These are phyloP conservation scores for Stachybotrys echinatus DNA, from an alignment of 2,329 filamentous ascomycete species.

Conservation along the genomic window DNA sequence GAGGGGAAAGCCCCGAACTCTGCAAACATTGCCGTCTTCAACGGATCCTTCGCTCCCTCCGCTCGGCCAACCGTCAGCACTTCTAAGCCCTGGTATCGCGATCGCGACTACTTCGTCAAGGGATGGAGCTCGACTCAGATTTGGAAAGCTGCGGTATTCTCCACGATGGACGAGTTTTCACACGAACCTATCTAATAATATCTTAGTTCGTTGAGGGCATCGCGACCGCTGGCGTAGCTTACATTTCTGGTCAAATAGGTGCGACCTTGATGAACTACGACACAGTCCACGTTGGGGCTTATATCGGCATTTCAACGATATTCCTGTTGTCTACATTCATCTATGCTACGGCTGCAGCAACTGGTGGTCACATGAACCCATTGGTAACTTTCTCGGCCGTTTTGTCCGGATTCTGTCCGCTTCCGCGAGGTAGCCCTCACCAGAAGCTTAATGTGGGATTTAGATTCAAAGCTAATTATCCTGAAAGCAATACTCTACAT, in stretches of 20 bases:
- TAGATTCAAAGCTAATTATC: neutral
- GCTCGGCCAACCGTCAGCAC: slow-evolving; percentile 6
- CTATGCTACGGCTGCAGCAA: slow-evolving; percentile 40
- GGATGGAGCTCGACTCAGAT: slow-evolving; percentile 17
- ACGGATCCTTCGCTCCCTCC: slow-evolving; percentile 15
- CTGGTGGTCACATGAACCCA: slow-evolving; percentile 48
- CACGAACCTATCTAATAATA: neutral
- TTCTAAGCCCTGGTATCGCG: slow-evolving; percentile 16
- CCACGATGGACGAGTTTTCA: neutral
- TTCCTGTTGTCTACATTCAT: slow-evolving; percentile 41
- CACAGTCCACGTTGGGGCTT: slow-evolving; percentile 18
- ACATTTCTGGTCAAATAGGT: slow-evolving; percentile 22
- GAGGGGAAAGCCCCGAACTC: neutral
- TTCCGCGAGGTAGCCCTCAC: slow-evolving; percentile 29
- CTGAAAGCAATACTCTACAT: slow-evolving; percentile 36
- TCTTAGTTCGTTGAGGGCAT: slow-evolving; percentile 22
- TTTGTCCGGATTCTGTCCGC: slow-evolving; percentile 40
- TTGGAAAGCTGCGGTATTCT: slow-evolving; percentile 18
- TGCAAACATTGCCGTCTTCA: slow-evolving; percentile 7
- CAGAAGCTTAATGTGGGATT: neutral
- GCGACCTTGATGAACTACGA: slow-evolving; percentile 21
- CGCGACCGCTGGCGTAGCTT: slow-evolving; percentile 21
- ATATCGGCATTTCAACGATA: slow-evolving; percentile 31
- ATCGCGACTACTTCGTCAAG: slow-evolving; percentile 14
- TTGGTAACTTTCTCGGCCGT: slow-evolving; percentile 48